Evolutionary conservation across 2,329 filamentous ascomycete species (phyloP).

Genomic region (Trichoderma semiorbis): DNA sequence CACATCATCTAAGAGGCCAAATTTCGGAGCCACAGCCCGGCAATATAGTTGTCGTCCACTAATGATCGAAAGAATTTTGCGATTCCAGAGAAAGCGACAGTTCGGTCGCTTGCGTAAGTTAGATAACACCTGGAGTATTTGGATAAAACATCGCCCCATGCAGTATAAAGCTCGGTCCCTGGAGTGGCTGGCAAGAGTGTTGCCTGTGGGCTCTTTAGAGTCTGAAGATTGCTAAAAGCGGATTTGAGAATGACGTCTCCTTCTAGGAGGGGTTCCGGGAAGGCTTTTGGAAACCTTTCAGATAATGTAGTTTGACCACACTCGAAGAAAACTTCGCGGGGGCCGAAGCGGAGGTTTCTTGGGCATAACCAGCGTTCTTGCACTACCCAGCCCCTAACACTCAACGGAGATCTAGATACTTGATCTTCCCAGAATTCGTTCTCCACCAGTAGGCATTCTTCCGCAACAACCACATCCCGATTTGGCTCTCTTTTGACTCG

Average conservation of each 20-base stretch:
- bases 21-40: not conserved
- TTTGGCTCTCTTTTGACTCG: not conserved
- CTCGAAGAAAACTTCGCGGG: not conserved
- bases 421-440: not conserved
- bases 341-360: not conserved
- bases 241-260: not conserved
- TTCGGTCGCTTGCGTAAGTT: not conserved
- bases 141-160: not conserved
- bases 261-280: not conserved
- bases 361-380: not conserved
- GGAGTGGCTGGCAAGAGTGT: not conserved
- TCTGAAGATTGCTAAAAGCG: not conserved
- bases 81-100: not conserved
- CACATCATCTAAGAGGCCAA: not conserved
- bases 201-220: not conserved
- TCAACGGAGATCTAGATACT: not conserved
- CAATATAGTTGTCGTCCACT: not conserved
- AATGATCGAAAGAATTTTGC: not conserved
- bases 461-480: not conserved
- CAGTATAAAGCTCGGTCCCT: not conserved
- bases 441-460: not conserved
- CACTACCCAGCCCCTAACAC: not conserved
- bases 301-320: not conserved
- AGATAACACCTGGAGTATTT: not conserved
- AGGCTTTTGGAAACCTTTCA: not conserved